Conservation (phyloP, 2,329 filamentous ascomycete species). For the Exophiala calicioides region DNA sequence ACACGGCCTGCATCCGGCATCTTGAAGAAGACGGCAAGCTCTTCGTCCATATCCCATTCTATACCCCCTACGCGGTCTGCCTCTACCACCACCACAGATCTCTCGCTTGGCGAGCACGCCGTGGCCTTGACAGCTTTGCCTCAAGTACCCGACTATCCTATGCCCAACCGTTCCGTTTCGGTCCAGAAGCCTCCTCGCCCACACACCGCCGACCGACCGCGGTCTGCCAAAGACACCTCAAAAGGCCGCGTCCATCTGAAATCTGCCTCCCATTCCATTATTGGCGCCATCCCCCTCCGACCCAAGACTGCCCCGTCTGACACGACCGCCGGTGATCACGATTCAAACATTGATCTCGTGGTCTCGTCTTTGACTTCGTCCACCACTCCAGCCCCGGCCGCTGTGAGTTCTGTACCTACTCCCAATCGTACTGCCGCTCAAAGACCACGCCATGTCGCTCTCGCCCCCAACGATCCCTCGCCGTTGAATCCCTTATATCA, state of each 20-base stretch:
- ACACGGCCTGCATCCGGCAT: slow-evolving; percentile 9
- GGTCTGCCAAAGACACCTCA: slow-evolving; percentile 5
- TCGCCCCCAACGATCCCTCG: slow-evolving; percentile 25
- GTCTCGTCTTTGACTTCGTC: slow-evolving; percentile 7
- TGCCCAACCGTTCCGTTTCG: slow-evolving; percentile 18
- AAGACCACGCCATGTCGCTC: slow-evolving; percentile 20
- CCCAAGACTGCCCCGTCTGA: slow-evolving; percentile 10
- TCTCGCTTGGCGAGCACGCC: slow-evolving; percentile 6
- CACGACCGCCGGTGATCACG: no score
- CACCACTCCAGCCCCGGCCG: slow-evolving; percentile 3
- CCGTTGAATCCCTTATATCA: slow-evolving; percentile 24
- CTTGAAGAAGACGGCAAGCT: slow-evolving; percentile 10
- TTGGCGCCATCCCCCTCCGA: slow-evolving; percentile 10
- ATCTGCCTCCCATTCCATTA: slow-evolving; percentile 3
- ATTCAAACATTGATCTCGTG: slow-evolving; percentile 5
- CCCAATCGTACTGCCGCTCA: slow-evolving; percentile 1
- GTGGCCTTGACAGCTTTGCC: slow-evolving; percentile 17
- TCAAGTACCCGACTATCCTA: slow-evolving; percentile 7
- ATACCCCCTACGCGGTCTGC: no score
- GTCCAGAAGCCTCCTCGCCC: slow-evolving; percentile 12
- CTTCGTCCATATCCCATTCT: slow-evolving; percentile 10
- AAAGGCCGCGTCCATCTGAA: slow-evolving; percentile 2
- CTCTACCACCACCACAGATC: not conserved
- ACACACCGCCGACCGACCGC: slow-evolving; percentile 3
- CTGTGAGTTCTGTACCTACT: no score